Conservation (phyloP, 2,329 filamentous ascomycete genomes). For the Colletotrichum sp. region DNA sequence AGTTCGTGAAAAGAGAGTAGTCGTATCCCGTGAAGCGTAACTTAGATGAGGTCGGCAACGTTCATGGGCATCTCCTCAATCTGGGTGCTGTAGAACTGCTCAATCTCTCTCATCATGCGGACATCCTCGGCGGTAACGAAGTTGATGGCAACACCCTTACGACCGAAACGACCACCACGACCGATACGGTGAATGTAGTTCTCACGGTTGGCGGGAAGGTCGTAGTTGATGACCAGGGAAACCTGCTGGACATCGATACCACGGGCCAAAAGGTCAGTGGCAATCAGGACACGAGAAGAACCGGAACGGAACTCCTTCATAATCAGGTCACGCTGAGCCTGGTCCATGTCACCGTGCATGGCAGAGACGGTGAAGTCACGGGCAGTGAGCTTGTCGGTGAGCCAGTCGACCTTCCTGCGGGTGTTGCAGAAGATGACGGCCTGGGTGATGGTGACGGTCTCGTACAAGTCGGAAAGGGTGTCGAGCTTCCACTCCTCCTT, state of each 20-base stretch:
- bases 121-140: slow-evolving; percentile 99
- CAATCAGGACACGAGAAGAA: slow-evolving; percentile 97
- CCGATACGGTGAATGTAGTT: slow-evolving; percentile 99
- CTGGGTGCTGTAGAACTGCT: slow-evolving; percentile 99
- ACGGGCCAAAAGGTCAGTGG: slow-evolving; percentile 96
- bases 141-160: slow-evolving; percentile 99
- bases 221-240: slow-evolving; percentile 99
- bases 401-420: slow-evolving; percentile 99
- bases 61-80: slow-evolving; percentile 99
- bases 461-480: slow-evolving; percentile 97
- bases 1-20: slow-evolving; percentile 18
- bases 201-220: slow-evolving; percentile 97
- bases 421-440: slow-evolving; percentile 99
- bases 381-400: slow-evolving; percentile 97
- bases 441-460: slow-evolving; percentile 99
- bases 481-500: slow-evolving; percentile 99
- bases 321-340: slow-evolving; percentile 96
- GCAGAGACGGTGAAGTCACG: slow-evolving; percentile 99
- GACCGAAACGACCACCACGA: slow-evolving; percentile 99
- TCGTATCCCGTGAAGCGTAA: slow-evolving; percentile 14
- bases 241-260: slow-evolving; percentile 99
- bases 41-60: slow-evolving; percentile 77
- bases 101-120: slow-evolving; percentile 99
- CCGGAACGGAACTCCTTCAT: slow-evolving; percentile 99
- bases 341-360: slow-evolving; percentile 99